Evolutionary conservation across 176 grass and related monocot genomes (phyloP), one percentile per base, ranked within the genome.

Genomic region (Zizania latifolia): DNA sequence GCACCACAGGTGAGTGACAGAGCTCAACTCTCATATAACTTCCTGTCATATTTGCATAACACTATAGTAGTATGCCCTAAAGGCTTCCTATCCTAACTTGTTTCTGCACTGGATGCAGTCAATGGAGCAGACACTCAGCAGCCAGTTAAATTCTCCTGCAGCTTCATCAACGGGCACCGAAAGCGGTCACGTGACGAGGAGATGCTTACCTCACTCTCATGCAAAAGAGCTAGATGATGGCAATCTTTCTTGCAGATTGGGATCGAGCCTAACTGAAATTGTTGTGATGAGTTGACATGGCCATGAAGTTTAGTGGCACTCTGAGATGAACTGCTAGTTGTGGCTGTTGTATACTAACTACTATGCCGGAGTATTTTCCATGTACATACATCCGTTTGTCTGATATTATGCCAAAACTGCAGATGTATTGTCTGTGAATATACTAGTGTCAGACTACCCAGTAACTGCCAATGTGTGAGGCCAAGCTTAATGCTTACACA

Each of bases 81-180:
- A 61, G 23, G 8, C 1, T 69, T 57, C 12, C 30, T 64, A 71
- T 57, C 12, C 30, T 64, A 71, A 1, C 24, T 32, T 53, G 30
- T 71, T 58, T 6, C 10, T 40, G 16, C 55, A 64, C 33, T 30
- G 57, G 8, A 64, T 19, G 38, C 53, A 10, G 32, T 48, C 28
- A 14, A 79, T 21, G 60, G 39, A 76, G 81, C 60, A 67, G 82
- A 81, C 44, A 71, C 39, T 35, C 71, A 72, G 3, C 82, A 70
- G 32, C 72, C 77, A 1, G 66, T 85, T 16, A 77, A 75, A 41
- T 90, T 90, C 50, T 86, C 63, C 13, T 86, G 80, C 68, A 70
- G 70, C 75, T 86, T 73, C 59, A 4, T 86, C 50, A 70, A 80
- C 13, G 70, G 68, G 36, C 66, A 86, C 61, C 57, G 54, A 56